Evolutionary conservation across 352 stramenopile genomes (phyloP).

Genomic region (Phytophthora tubulina): DNA sequence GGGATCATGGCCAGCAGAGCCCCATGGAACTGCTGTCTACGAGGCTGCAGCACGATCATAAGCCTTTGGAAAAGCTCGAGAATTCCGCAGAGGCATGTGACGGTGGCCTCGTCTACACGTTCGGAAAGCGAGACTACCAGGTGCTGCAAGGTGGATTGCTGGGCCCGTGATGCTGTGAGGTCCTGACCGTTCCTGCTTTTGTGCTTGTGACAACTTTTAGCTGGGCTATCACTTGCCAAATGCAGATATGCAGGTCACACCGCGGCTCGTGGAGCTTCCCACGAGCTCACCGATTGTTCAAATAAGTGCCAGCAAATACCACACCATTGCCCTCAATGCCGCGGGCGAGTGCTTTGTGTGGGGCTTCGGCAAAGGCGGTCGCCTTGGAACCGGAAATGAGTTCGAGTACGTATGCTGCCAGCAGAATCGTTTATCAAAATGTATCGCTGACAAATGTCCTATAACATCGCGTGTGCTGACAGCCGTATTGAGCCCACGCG

Average conservation of each 20-base stretch:
- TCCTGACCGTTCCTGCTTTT: constrained; percentile 9
- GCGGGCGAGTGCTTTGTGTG: constrained; percentile 79
- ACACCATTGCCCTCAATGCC: constrained; percentile 78
- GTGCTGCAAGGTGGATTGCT: constrained; percentile 29
- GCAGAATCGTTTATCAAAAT: not conserved
- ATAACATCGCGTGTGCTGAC: not conserved
- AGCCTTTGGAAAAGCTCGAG: constrained; percentile 19
- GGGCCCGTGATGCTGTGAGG: not conserved
- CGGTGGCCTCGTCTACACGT: constrained; percentile 79
- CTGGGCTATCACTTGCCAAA: constrained; percentile 87
- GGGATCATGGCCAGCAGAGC: constrained; percentile 64
- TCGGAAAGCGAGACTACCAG: constrained; percentile 88
- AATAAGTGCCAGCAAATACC: constrained; percentile 83
- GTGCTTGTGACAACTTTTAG: constrained; percentile 36
- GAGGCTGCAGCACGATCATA: constrained; percentile 15
- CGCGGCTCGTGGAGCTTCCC: constrained; percentile 70
- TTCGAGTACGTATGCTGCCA: constrained; percentile 65
- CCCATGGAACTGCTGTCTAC: constrained; percentile 73
- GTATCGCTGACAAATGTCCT: constrained; percentile 6
- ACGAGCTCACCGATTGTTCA: constrained; percentile 61
- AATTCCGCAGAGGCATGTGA: constrained; percentile 9
- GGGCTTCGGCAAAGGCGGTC: constrained; percentile 86
- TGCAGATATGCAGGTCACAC: constrained; percentile 76
- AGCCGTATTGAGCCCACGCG: constrained; percentile 76
- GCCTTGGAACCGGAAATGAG: constrained; percentile 77